Evolutionary conservation across 352 stramenopile genomes (phyloP).

Genomic region (Phytophthora hibernalis): DNA sequence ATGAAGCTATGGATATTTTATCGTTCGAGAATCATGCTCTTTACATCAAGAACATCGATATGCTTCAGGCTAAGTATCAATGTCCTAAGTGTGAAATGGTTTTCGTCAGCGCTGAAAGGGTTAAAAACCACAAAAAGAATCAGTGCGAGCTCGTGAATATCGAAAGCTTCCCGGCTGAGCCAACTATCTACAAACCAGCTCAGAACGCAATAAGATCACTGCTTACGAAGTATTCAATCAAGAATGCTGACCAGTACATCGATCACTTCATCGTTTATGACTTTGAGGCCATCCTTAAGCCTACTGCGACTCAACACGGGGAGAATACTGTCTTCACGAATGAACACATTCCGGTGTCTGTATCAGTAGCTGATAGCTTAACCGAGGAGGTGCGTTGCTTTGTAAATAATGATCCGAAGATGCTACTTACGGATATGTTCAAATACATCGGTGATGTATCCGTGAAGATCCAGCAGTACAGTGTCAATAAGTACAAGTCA

Average conservation of each 20-base stretch:
- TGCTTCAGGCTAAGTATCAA: too few species aligned
- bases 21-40: too few species aligned
- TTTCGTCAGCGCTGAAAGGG: too few species aligned
- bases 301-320: conserved; percentile 3
- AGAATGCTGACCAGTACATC: conserved; percentile 13
- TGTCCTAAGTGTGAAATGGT: too few species aligned
- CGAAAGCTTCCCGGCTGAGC: too few species aligned
- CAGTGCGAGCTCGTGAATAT: too few species aligned
- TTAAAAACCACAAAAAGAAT: too few species aligned
- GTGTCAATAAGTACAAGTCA: neutral
- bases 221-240: conserved; percentile 11
- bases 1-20: too few species aligned
- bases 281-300: conserved; percentile 11
- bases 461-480: conserved; percentile 6
- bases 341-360: conserved; percentile 11
- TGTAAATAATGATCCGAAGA: conserved; percentile 12
- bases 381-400: conserved; percentile 12
- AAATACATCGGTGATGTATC: conserved; percentile 11
- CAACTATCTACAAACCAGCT: too few species aligned
- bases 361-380: conserved; percentile 16
- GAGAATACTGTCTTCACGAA: conserved; percentile 14
- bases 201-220: neutral
- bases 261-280: conserved; percentile 32
- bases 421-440: conserved; percentile 9
- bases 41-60: too few species aligned